These are phyloP conservation scores for Nothophaeocryptopus gaeumannii DNA, from an alignment of 2,329 filamentous ascomycete genomes.

Conservation along the genomic window DNA sequence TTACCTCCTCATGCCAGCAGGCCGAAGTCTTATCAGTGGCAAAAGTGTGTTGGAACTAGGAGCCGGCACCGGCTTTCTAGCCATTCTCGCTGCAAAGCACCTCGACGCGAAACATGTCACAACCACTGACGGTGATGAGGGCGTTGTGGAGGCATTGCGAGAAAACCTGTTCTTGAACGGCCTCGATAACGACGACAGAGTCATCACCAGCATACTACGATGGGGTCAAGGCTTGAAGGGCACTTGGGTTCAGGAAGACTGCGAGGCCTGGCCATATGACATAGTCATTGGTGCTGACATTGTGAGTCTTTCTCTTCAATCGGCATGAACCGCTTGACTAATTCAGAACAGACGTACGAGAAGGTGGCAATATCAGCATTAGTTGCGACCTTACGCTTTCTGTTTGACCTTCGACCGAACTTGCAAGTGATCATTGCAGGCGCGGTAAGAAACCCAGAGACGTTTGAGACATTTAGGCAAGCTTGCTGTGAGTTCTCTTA, in stretches of 20 bases:
- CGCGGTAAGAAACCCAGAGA: constrained; percentile 67
- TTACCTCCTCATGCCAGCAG: constrained; percentile 57
- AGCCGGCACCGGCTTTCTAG: constrained; percentile 72
- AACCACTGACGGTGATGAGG: constrained; percentile 71
- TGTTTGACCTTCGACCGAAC: constrained; percentile 57
- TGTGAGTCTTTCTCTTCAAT: constrained; percentile 39
- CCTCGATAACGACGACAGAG: constrained; percentile 50
- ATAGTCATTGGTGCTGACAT: constrained; percentile 73
- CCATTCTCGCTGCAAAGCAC: constrained; percentile 68
- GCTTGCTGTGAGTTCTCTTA: constrained; percentile 50
- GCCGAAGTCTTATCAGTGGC: constrained; percentile 48
- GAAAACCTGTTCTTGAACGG: constrained; percentile 68
- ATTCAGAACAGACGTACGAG: constrained; percentile 65
- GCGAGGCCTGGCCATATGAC: constrained; percentile 50
- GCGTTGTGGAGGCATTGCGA: constrained; percentile 65
- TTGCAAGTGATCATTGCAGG: constrained; percentile 65
- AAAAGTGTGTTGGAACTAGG: constrained; percentile 70
- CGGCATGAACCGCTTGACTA: constrained; percentile 7
- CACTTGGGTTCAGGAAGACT: constrained; percentile 56
- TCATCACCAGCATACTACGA: constrained; percentile 56
- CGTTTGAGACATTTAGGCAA: constrained; percentile 62
- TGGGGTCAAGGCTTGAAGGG: constrained; percentile 63
- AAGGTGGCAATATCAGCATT: constrained; percentile 60
- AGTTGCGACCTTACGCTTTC: constrained; percentile 61
- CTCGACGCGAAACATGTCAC: constrained; percentile 59